Evolutionary conservation across 495 filamentous ascomycete genomes (phyloP).

Genomic region (Hypoxylon cercidicola): DNA sequence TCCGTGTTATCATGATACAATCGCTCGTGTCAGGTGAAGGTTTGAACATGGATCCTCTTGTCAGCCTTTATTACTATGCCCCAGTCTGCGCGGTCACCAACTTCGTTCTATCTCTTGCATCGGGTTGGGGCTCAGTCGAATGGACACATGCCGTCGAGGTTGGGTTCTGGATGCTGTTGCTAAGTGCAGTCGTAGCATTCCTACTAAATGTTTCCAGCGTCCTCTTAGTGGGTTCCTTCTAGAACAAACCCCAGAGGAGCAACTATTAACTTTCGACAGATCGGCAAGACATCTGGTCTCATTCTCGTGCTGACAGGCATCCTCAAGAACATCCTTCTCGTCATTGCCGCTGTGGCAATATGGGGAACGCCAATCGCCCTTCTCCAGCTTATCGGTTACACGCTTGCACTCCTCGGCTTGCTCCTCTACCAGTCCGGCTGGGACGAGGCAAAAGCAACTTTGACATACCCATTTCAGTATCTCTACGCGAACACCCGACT

Average conservation of each 20-base stretch:
- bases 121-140: constrained; percentile 66
- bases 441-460: constrained; percentile 72
- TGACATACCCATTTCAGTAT: constrained; percentile 45
- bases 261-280: constrained; percentile 56
- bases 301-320: constrained; percentile 80
- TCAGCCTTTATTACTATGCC: constrained; percentile 86
- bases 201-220: constrained; percentile 80
- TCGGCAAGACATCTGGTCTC: constrained; percentile 80
- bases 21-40: constrained; percentile 72
- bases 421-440: constrained; percentile 75
- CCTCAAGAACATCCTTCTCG: constrained; percentile 80
- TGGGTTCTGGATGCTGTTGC: constrained; percentile 66
- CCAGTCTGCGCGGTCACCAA: constrained; percentile 83
- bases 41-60: constrained; percentile 82
- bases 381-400: constrained; percentile 73
- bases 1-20: constrained; percentile 82
- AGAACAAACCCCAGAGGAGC: neutral
- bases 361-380: constrained; percentile 69
- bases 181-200: constrained; percentile 80
- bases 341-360: constrained; percentile 70
- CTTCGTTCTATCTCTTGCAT: constrained; percentile 67
- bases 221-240: constrained; percentile 67
- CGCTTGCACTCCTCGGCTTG: constrained; percentile 69
- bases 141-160: constrained; percentile 64
- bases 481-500: neutral